phyloP scores from a whole-genome alignment of 768 basidiomycete genomes.

The Boletus rubescentipes region DNA sequence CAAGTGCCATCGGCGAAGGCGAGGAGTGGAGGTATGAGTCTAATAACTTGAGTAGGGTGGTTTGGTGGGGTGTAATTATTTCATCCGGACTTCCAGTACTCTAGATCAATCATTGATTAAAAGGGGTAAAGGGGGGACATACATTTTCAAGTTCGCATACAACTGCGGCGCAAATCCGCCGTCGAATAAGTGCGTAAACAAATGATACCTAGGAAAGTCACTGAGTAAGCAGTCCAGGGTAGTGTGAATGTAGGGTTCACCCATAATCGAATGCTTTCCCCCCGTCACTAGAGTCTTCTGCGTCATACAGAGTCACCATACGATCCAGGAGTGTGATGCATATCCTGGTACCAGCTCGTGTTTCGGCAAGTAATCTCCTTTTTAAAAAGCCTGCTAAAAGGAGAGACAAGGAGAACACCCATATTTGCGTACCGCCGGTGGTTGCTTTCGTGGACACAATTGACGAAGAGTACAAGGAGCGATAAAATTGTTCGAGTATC shows the following conservation, averaged over 20 bases:
- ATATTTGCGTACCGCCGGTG: slow-evolving; percentile 50
- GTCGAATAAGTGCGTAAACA: slow-evolving; percentile 65
- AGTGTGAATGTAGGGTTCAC: slow-evolving; percentile 37
- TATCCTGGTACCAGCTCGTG: slow-evolving; percentile 59
- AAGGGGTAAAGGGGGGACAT: slow-evolving; percentile 24
- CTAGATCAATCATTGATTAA: slow-evolving; percentile 6
- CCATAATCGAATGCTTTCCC: slow-evolving; percentile 76
- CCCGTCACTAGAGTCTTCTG: slow-evolving; percentile 60
- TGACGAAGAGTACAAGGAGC: slow-evolving; percentile 68
- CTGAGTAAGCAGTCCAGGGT: slow-evolving; percentile 8
- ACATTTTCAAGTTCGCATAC: slow-evolving; percentile 64
- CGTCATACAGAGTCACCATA: slow-evolving; percentile 70
- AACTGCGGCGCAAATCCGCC: slow-evolving; percentile 56
- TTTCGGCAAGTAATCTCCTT: slow-evolving; percentile 51
- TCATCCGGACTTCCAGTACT: slow-evolving; percentile 54
- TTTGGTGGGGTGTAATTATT: slow-evolving; percentile 81
- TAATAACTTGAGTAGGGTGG: slow-evolving; percentile 80
- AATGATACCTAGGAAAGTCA: slow-evolving; percentile 50
- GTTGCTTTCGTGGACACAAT: slow-evolving; percentile 61
- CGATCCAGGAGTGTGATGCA: slow-evolving; percentile 68
- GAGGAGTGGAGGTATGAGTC: slow-evolving; percentile 78
- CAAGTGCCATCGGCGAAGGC: slow-evolving; percentile 37
- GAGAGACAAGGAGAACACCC: slow-evolving; percentile 4
- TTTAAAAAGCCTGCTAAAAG: slow-evolving; percentile 1
- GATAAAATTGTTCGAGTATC: slow-evolving; percentile 62